These are phyloP conservation scores for Pleurotus ostreatus DNA, from an alignment of 768 basidiomycete species.

Conservation along the genomic window DNA sequence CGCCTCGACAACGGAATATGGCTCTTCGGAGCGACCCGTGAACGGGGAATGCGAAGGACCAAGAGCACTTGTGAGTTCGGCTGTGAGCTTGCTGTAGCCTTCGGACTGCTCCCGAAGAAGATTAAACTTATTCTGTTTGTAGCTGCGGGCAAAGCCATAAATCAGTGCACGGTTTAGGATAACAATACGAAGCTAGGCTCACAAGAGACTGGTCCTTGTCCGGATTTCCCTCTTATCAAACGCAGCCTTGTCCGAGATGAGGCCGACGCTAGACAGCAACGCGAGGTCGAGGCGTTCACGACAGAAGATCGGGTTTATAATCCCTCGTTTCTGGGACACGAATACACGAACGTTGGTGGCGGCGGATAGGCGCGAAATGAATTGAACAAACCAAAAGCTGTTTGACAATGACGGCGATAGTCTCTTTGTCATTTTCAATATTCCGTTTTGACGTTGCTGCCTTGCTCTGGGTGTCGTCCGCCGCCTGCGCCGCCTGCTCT, in stretches of 20 bases:
- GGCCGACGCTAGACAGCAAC: conserved; percentile 57
- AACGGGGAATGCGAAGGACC: conserved; percentile 69
- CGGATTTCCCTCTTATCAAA: conserved; percentile 81
- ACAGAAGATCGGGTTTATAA: conserved; percentile 59
- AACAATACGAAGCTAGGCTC: conserved; percentile 26
- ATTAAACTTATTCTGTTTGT: conserved; percentile 98
- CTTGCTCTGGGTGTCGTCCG: conserved; percentile 24
- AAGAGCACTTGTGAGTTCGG: conserved; percentile 75
- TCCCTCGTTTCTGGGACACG: conserved; percentile 44
- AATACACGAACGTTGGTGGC: conserved; percentile 4
- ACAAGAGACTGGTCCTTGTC: conserved; percentile 80
- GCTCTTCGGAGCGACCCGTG: conserved; percentile 65
- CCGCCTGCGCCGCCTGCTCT: conserved; percentile 16
- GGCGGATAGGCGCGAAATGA: conserved; percentile 8
- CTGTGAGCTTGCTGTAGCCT: conserved; percentile 90
- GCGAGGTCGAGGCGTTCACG: conserved; percentile 71
- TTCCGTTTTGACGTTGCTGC: conserved; percentile 44
- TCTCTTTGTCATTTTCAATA: conserved; percentile 62
- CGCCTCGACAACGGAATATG: conserved; percentile 50
- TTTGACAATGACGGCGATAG: conserved; percentile 53
- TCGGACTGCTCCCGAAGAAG: conserved; percentile 95
- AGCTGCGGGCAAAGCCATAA: conserved; percentile 40
- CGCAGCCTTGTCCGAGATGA: conserved; percentile 61
- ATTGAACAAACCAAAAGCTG: conserved; percentile 51
- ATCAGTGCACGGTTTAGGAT: not conserved